phyloP scores from a whole-genome alignment of 345 rosid genomes.

The Arabidopsis suecica region DNA sequence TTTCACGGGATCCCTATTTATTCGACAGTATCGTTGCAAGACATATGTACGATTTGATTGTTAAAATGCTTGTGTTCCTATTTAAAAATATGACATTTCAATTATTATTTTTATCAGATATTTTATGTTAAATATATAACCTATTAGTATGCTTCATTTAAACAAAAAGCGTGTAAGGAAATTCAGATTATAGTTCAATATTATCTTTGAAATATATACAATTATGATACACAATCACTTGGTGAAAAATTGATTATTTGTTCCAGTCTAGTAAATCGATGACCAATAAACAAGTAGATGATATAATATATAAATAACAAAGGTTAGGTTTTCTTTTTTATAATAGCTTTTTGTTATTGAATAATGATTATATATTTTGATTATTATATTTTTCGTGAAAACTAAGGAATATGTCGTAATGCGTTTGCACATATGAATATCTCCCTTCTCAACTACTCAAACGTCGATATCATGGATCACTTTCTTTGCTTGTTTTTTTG shows the following conservation, averaged over 20 bases:
- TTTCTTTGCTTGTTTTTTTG: slow-evolving; percentile 36
- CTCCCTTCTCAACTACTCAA: slow-evolving; percentile 50
- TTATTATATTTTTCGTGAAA: slow-evolving; percentile 41
- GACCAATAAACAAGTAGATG: slow-evolving; percentile 5
- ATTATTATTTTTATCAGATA: background rate
- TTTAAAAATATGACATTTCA: background rate
- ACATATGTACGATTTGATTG: background rate
- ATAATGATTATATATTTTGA: slow-evolving; percentile 5
- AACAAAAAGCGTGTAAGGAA: too few relatives aligned
- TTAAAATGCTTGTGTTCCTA: background rate
- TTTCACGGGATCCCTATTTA: slow-evolving; percentile 19
- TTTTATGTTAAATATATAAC: too few relatives aligned
- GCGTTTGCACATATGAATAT: slow-evolving; percentile 42
- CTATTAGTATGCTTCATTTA: too few relatives aligned
- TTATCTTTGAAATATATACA: background rate
- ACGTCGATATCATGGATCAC: slow-evolving; percentile 45
- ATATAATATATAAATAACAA: background rate
- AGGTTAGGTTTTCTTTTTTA: background rate
- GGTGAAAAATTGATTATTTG: background rate
- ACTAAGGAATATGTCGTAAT: slow-evolving; percentile 46
- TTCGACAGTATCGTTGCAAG: background rate
- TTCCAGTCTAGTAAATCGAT: background rate
- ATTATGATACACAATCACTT: background rate
- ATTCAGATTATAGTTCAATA: too few relatives aligned
- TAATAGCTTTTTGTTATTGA: background rate